Evolutionary conservation across 2,329 filamentous ascomycete species (phyloP), one percentile per base, ranked within the genome.

Genomic region (Ampelomyces quisqualis): DNA sequence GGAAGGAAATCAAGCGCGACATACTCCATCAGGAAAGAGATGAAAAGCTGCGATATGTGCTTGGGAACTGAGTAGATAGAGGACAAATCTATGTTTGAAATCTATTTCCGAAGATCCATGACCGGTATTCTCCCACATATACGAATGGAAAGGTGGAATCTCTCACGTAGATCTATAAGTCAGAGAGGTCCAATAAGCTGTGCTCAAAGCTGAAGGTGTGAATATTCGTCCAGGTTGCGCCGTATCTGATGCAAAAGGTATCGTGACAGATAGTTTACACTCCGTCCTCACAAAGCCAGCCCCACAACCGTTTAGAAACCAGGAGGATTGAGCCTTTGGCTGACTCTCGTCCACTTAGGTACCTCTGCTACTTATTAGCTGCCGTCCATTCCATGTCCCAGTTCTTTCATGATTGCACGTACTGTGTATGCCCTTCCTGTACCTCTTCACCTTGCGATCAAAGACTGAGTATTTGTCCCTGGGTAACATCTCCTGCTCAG

Each of bases 391-490:
- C n/a, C 17, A 21, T 14, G 14, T 21, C 26, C 15, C n/a, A n/a
- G 40, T 20, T 9, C 11, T 5, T 28, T 19, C 21, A 27, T 19
- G 8, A 11, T 11, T 10, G n/a, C 41, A 82, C 89, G 60, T 79
- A 95, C 90, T 97, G 73, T 97, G 91, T 69, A 98, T 90, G 40
- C 90, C 88, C 81, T 98, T 98, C 67, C 93, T 79, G 70, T 97
- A 98, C 60, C 81, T 84, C 82, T 90, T 95, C 69, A 87, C 90
- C 72, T 97, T 96, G 59, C 90, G 84, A 71, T 95, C 91, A 71
- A 97, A 98, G 62, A 98, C 86, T 19, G 89, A 95, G 74, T 98
- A 98, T 74, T 98, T 98, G 74, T 98, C 93, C 71, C 82, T 86
- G 32, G 93, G 86, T 68, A 95, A 68, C 93, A 98, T 98, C 77